A percentile compares a stretch with the other conserved stretches of the same genome.
phyloP scores from a whole-genome alignment of 108 stramenopile genomes.

The Fragilariopsis cylindrus region DNA sequence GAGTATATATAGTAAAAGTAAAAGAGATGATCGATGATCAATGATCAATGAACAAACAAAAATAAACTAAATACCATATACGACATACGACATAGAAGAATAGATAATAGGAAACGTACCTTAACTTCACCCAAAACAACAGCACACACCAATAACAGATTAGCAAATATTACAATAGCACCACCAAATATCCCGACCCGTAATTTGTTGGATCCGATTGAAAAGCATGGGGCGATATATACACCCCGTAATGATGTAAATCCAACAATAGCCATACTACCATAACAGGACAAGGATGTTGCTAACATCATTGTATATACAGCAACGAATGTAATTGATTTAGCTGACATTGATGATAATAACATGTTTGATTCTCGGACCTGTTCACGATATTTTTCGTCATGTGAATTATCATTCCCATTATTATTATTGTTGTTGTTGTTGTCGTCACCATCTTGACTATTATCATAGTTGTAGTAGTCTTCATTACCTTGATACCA shows the following conservation, averaged over 20 bases:
- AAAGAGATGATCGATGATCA: no score
- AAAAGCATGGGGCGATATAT: constrained; percentile 82
- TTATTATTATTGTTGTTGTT: constrained; percentile 26
- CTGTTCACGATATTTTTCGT: constrained; percentile 39
- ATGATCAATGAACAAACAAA: no score
- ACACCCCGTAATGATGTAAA: constrained; percentile 78
- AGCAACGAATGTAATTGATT: constrained; percentile 68
- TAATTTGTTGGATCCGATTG: constrained; percentile 49
- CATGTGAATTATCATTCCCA: constrained; percentile 31
- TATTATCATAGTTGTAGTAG: constrained; percentile 39
- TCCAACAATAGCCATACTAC: constrained; percentile 77
- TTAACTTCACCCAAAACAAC: constrained; percentile 84
- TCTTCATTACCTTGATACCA: constrained; percentile 39
- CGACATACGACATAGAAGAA: no score
- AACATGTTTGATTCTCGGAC: constrained; percentile 37
- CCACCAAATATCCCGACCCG: constrained; percentile 79
- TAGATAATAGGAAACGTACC: constrained; percentile 35
- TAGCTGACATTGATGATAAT: constrained; percentile 51
- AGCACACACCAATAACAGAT: constrained; percentile 73
- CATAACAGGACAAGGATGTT: constrained; percentile 64
- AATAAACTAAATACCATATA: no score
- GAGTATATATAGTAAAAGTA: no score
- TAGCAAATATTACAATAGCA: constrained; percentile 77
- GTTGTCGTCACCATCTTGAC: constrained; percentile 36
- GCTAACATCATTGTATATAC: constrained; percentile 71